Evolutionary conservation across 2,329 filamentous ascomycete species (phyloP).

Genomic region (Pseudogymnoascus sp.): DNA sequence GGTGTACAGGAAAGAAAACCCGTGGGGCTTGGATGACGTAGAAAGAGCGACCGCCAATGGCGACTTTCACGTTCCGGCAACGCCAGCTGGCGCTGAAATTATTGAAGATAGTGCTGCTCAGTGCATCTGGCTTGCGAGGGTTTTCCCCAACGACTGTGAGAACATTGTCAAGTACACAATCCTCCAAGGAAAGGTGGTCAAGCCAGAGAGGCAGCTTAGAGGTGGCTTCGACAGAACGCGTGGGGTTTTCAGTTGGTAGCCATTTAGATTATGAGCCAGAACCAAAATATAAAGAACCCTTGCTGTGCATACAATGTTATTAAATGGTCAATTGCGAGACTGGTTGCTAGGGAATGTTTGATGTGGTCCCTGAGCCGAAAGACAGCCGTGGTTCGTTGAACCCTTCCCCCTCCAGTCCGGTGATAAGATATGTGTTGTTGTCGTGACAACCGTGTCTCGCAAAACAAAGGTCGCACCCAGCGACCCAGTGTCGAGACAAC

Average conservation of each 20-base stretch:
- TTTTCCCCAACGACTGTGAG: constrained; percentile 84
- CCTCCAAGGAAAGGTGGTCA: constrained; percentile 87
- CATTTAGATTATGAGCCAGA: neutral
- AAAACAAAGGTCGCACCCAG: constrained; percentile 6
- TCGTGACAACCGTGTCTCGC: neutral
- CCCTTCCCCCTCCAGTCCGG: neutral
- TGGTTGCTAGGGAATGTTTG: constrained; percentile 8
- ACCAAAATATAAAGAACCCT: neutral
- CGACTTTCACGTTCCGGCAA: constrained; percentile 8
- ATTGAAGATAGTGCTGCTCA: constrained; percentile 61
- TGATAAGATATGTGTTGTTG: constrained; percentile 1
- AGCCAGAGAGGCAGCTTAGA: constrained; percentile 75
- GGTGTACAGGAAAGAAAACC: constrained; percentile 60
- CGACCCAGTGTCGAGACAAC: neutral
- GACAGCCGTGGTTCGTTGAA: constrained; percentile 7
- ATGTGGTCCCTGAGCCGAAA: constrained; percentile 5
- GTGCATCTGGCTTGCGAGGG: constrained; percentile 86
- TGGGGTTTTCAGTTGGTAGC: constrained; percentile 79
- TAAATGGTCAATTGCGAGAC: constrained; percentile 1
- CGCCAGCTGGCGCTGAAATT: constrained; percentile 27
- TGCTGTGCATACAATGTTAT: neutral
- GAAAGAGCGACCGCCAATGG: constrained; percentile 28
- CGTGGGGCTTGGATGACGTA: constrained; percentile 27
- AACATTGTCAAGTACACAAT: constrained; percentile 86
- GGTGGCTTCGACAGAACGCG: constrained; percentile 83